Evolutionary conservation across 805 yeast species (phyloP).

Genomic region (Metschnikowia kunwiensis): DNA sequence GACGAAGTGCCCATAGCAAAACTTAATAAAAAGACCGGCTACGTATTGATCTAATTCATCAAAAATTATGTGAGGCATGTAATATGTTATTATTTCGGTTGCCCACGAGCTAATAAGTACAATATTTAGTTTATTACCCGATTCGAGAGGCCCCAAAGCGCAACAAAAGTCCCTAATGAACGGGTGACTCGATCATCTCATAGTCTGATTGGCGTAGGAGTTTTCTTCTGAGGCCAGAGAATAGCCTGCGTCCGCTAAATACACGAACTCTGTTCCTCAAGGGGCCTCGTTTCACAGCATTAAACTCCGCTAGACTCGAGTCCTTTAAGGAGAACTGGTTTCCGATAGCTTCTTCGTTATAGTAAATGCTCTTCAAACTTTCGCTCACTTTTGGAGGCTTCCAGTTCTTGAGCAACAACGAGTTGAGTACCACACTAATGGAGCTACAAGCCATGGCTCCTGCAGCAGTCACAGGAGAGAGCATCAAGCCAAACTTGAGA

Average conservation of each 20-base stretch:
- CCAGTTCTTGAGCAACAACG: slow-evolving; percentile 72
- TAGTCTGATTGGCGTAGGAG: slow-evolving; percentile 3
- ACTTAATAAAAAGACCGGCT: too few relatives aligned
- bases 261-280: slow-evolving; percentile 2
- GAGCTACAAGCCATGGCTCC: slow-evolving; percentile 92
- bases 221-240: slow-evolving; percentile 4
- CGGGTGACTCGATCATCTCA: slow-evolving; percentile 10
- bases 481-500: slow-evolving; percentile 66
- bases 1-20: too few relatives aligned
- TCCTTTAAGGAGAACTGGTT: slow-evolving; percentile 12
- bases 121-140: too few relatives aligned
- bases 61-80: too few relatives aligned
- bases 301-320: slow-evolving; percentile 16
- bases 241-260: slow-evolving; percentile 1
- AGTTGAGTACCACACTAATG: slow-evolving; percentile 80
- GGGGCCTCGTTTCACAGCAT: slow-evolving; percentile 9
- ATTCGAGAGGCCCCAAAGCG: too few relatives aligned
- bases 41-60: too few relatives aligned
- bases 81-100: too few relatives aligned
- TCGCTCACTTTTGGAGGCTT: slow-evolving; percentile 27
- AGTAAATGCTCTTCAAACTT: slow-evolving; percentile 1
- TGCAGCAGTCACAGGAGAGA: slow-evolving; percentile 89
- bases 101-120: too few relatives aligned
- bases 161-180: background rate
- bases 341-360: slow-evolving; percentile 12